Evolutionary conservation across 2,329 filamentous ascomycete genomes (phyloP).

Genomic region (Ophiocordyceps camponoti-floridani): DNA sequence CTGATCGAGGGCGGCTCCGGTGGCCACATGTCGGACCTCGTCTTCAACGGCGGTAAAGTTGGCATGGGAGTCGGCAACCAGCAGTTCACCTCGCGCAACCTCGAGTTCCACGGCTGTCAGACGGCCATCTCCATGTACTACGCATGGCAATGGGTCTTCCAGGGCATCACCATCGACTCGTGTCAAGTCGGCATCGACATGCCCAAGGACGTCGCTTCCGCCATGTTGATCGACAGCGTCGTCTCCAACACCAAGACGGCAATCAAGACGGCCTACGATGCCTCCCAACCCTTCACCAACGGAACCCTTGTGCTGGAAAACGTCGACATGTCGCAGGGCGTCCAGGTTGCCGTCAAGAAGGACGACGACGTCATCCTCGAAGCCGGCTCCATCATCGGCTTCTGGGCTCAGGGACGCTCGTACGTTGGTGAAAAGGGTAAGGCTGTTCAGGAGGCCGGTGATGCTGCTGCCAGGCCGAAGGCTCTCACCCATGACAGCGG

Average conservation of each 20-base stretch:
- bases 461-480: slow-evolving; percentile 42
- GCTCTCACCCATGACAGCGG: slow-evolving; percentile 45
- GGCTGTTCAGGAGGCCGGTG: slow-evolving; percentile 40
- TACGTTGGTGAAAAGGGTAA: slow-evolving; percentile 36
- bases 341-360: slow-evolving; percentile 47
- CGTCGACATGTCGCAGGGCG: slow-evolving; percentile 55
- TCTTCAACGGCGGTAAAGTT: slow-evolving; percentile 65
- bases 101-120: slow-evolving; percentile 66
- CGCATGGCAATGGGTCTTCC: slow-evolving; percentile 79
- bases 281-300: neutral
- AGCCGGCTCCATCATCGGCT: slow-evolving; percentile 49
- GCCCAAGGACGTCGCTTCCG: slow-evolving; percentile 59
- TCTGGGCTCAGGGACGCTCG: slow-evolving; percentile 65
- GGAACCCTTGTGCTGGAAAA: slow-evolving; percentile 53
- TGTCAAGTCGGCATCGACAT: slow-evolving; percentile 66
- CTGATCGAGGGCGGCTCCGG: slow-evolving; percentile 78
- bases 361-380: slow-evolving; percentile 43
- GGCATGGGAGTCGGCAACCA: slow-evolving; percentile 72
- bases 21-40: slow-evolving; percentile 67
- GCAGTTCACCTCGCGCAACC: slow-evolving; percentile 71
- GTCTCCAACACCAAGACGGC: slow-evolving; percentile 61
- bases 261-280: slow-evolving; percentile 3
- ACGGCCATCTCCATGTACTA: slow-evolving; percentile 81
- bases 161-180: slow-evolving; percentile 56
- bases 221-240: slow-evolving; percentile 65